Conservation (phyloP, 2,329 filamentous ascomycete species). For the Sarocladium strictum region DNA sequence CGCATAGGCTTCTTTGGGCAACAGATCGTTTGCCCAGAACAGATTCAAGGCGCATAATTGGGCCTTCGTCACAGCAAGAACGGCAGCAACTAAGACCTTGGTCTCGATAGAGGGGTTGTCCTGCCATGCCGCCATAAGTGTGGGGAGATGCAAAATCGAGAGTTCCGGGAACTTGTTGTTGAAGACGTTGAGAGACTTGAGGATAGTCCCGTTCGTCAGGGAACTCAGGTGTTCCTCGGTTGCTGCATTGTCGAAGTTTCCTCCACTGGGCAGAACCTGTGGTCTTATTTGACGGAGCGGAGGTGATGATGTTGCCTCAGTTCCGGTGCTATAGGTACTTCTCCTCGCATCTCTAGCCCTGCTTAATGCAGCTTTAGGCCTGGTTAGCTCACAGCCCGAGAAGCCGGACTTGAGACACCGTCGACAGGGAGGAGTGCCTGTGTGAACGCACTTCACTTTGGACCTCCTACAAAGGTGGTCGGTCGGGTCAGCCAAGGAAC, state of each 20-base stretch:
- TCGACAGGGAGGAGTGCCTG: slow-evolving; percentile 23
- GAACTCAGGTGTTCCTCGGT: slow-evolving; percentile 17
- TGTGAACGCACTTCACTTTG: slow-evolving; percentile 29
- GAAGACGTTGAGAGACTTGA: slow-evolving; percentile 27
- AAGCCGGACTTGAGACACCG: slow-evolving; percentile 22
- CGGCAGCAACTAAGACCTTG: slow-evolving; percentile 23
- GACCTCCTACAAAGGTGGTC: slow-evolving; percentile 26
- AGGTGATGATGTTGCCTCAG: background rate
- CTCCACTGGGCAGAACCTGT: slow-evolving; percentile 5
- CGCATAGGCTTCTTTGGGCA: slow-evolving; percentile 26
- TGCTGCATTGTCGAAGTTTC: background rate
- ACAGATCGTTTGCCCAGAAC: slow-evolving; percentile 21
- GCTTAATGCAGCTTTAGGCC: slow-evolving; percentile 13
- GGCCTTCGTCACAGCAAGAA: slow-evolving; percentile 23
- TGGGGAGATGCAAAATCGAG: slow-evolving; percentile 25
- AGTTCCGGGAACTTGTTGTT: slow-evolving; percentile 28
- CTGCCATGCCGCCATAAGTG: slow-evolving; percentile 18
- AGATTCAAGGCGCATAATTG: slow-evolving; percentile 26
- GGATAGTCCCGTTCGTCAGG: slow-evolving; percentile 19
- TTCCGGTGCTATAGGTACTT: background rate
- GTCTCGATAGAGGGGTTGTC: slow-evolving; percentile 17
- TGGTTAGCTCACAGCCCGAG: slow-evolving; percentile 20
- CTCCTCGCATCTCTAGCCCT: slow-evolving; percentile 9
- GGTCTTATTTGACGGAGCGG: background rate
- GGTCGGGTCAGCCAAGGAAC: background rate